Base-by-base conservation (phyloP, 164 flowering plant species). In the grape (Vitis vinifera) region DNA sequence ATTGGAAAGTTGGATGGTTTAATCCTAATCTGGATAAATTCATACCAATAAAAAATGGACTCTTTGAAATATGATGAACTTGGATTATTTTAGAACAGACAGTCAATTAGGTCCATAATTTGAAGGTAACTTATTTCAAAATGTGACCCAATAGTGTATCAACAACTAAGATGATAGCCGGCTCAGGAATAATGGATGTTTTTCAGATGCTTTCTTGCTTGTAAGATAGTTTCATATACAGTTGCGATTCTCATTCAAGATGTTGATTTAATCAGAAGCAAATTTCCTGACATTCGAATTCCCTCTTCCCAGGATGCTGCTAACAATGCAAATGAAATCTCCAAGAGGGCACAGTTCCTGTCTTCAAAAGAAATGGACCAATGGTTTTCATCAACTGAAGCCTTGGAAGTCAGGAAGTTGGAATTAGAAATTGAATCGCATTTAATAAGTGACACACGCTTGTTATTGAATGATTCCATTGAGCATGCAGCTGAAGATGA, bases 381-480 rank as follows among this genome's bases (percentile, higher is more conserved):
- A 50, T 91, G 92, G 94, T 69, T 75, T 61, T 82, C 82, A 63
- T 81, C 87, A 57, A 76, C 68, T 68, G 94, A 91, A 77, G 78
- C 70, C 44, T 59, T 85, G 71, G 91, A 89, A 77, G 64, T 74
- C 37, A 80, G 74, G 71, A 89, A 83, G 79, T 79, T 89, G 82
- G 90, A 88, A 75, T 31, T 88, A 59, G 91, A 85, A 59, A 87
- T 89, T 70, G 85, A 88, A 73, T 77, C 87, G 15, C 76, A 82
- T 31, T 16, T 88, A 61, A 71, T 89, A 62, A 72, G 77, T 66
- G 91, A 80, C 10, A 87, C 89, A 68, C 82, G 89, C 1, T 11
- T 51, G 47, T 76, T 65, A 19, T 37, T 91, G 71, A 75, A 80
- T 66, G 71, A 69, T 72, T 78, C 84, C 31, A 80, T 89, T 62